Evolutionary conservation across 1,284 basidiomycete genomes (phyloP), one percentile per base, ranked within the genome.

Genomic region (Chalciporus sp.): DNA sequence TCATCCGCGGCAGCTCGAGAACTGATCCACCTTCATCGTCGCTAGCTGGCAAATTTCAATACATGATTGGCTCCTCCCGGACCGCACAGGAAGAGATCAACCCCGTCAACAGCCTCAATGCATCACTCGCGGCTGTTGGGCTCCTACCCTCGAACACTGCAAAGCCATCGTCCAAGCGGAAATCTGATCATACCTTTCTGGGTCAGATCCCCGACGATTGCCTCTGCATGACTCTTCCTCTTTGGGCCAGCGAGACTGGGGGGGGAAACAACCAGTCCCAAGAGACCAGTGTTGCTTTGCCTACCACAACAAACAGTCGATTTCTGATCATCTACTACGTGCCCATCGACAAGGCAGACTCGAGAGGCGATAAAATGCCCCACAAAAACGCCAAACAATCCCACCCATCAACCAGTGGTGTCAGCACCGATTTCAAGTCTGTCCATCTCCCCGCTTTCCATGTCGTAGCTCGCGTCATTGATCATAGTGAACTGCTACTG

Each of bases 151-250:
- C 85, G 67, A 72, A 62, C 71, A 76, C 66, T 12, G 69, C 70
- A 55, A 75, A 69, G 51, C 42, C 50, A 48, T 57, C 56, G 23
- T 50, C 50, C 29, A 72, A 60, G 52, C 67, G 58, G 28, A 66
- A 49, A 51, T 20, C 49, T 20, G 48, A 16, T 16, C 57, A 67
- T 2, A 76, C 84, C 46, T 78, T 89, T 56, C 84, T 91, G 56
- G 78, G 80, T 46, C 75, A 81, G 39, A 77, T 90, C 27, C 85
- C 86, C 0, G 70, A 80, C 4, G 86, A 90, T 17, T 80, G 81
- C 27, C 71, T 90, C 41, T 90, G 86, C 68, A 91, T 92, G 90
- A 76, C 91, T n/a, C 74, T 92, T n/a, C 89, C 89, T 4, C 76
- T 92, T 35, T 92, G 89, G 88, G 83, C 86, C 11, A 81, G 83